Evolutionary conservation across 805 yeast species (phyloP), one percentile per base, ranked within the genome.

Genomic region (Dipodascopsis tothii): DNA sequence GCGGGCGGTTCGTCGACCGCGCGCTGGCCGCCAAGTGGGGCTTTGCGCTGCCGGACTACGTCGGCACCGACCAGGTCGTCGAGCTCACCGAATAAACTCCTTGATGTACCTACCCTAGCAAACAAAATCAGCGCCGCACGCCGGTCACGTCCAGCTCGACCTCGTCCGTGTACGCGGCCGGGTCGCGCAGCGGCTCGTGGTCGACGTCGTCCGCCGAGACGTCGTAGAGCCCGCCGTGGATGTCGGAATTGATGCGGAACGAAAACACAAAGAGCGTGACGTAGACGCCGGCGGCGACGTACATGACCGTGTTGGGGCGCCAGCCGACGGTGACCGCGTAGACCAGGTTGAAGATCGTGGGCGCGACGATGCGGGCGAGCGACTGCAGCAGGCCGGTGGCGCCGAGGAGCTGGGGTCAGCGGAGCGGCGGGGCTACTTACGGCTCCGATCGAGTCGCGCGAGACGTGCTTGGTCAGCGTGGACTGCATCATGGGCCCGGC

Each of bases 1-100:
- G 98, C 1, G 98, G 98, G 2, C 68, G 98, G 41, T 92, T 92
- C 58, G 76, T 92, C 16, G 75, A 79, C 37, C 58, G 62, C 11
- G 67, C 64, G 6, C 72, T 92, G 53, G 95, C 95, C 0, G 63
- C 69, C 23, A 79, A 80, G 60, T 85, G 81, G 68, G 83, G 74
- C 1, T 78, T 92, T 46, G 77, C 75, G 21, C 75, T 76, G 2
- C 84, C 84, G 16, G 57, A 70, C 2, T 83, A 80, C 55, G 64
- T 67, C 23, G 81, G 77, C 0, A 65, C 65, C 2, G 81, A 78
- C 41, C 85, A 82, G 56, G 71, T 75, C 27, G 5, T 6, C 11
- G 7, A 6, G 9, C n/a, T 11, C 17, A 14, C 9, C 17, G 14
- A 7, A 6, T 11, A 9, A 9, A n/a, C 7, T 33, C 6, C 16